These are phyloP conservation scores for Magnaporthales sp. DNA, from an alignment of 2,329 filamentous ascomycete genomes.

Conservation along the genomic window DNA sequence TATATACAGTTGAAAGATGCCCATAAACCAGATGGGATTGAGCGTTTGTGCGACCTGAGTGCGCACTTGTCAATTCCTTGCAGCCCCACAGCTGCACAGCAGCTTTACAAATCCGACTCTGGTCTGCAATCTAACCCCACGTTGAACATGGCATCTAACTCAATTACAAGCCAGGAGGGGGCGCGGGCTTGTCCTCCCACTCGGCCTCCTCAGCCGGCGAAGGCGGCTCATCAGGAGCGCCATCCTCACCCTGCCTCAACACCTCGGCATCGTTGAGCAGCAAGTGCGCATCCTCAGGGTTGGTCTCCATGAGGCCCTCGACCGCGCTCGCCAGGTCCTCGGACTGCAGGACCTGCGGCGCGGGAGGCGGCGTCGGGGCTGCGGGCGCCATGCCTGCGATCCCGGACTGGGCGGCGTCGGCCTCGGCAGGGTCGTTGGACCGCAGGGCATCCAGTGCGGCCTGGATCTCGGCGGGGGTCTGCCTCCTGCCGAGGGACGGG, in stretches of 20 bases:
- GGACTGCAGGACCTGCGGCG: background rate
- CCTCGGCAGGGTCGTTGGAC: background rate
- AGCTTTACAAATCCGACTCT: background rate
- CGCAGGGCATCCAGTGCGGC: background rate
- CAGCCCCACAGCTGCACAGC: background rate
- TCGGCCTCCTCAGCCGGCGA: background rate
- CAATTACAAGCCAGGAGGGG: background rate
- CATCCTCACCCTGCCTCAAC: background rate
- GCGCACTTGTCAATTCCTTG: background rate
- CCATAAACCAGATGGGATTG: background rate
- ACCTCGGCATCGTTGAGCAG: background rate
- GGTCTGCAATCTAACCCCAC: background rate
- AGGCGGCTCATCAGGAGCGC: background rate
- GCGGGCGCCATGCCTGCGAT: background rate
- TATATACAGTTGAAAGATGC: background rate
- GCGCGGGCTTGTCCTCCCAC: background rate
- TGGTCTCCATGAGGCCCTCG: background rate
- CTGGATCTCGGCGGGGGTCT: background rate
- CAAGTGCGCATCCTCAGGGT: background rate
- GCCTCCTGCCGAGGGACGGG: background rate
- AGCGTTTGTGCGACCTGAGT: background rate
- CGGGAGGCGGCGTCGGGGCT: background rate
- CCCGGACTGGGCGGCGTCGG: background rate
- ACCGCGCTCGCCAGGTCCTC: background rate
- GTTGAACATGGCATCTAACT: background rate